Evolutionary conservation across 2,329 filamentous ascomycete species (phyloP), one percentile per base, ranked within the genome.

Genomic region (Dissoconium aciculare): DNA sequence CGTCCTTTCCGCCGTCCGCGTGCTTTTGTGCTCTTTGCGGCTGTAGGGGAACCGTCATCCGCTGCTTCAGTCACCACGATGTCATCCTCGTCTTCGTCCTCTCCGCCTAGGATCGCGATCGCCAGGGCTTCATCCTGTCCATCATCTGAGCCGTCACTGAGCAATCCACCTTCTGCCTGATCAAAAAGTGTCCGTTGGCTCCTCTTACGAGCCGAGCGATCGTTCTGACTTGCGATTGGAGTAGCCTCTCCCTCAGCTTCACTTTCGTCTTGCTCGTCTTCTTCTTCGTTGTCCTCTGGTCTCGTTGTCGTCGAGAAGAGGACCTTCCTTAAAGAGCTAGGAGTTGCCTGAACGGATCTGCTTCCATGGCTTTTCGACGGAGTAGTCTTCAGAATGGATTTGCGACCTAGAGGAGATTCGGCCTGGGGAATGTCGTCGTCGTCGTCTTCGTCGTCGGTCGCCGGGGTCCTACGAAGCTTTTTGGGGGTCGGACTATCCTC

Each of bases 121-220:
- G 45, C 46, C 29, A 49, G 37, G 8, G 35, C 39, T 15, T 45
- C 46, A 19, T 55, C 56, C 11, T 71, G 70, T 45, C 79, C 59
- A 11, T 56, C 54, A 17, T 62, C 62, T 29, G 69, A 80, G 15
- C 83, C 78, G 27, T 84, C 77, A 46, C 72, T 77, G 15, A 66
- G 64, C 5, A 63, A 67, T 11, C 69, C 73, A 12, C 67, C 65
- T 8, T 78, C 63, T 5, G 74, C 73, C 26, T 74, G 74, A 48
- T 85, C 74, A 21, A 91, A 75, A 30, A 94, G 59, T 3, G 73
- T 71, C 30, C 74, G 67, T 13, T 78, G 79, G 52, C 81, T 92
- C 63, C 93, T 94, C 48, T 75, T 75, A 46, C 79, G 73, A 2
- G 85, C 87, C 4, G 85, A 94, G 40, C 80, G 78, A 56, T 94